Conservation (phyloP, 2,329 filamentous ascomycete genomes). For the Magnaporthales sp. region DNA sequence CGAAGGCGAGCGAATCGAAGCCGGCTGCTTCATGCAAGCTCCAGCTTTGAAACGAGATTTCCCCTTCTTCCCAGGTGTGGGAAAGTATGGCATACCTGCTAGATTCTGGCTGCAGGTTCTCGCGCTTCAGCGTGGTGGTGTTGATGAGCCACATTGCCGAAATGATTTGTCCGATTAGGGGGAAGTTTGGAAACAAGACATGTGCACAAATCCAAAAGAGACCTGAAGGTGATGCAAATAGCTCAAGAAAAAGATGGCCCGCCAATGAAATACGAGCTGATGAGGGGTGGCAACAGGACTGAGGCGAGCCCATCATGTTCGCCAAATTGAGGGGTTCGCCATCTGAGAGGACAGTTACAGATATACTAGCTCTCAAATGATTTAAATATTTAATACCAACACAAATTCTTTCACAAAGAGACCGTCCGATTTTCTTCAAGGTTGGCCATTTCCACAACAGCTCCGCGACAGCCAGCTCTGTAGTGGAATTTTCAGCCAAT, state of each 20-base stretch:
- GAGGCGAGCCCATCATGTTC: neutral
- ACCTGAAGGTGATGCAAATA: neutral
- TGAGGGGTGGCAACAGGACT: neutral
- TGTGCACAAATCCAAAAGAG: too few species aligned
- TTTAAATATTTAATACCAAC: neutral
- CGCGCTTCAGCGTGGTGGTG: conserved; percentile 1
- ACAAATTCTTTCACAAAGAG: too few species aligned
- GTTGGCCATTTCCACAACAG: too few species aligned
- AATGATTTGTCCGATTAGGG: neutral
- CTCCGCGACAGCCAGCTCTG: too few species aligned
- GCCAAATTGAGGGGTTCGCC: neutral
- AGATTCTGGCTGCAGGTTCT: conserved; percentile 11
- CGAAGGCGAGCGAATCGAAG: neutral
- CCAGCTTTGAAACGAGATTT: conserved; percentile 13
- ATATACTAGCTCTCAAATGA: neutral
- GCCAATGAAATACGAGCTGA: neutral
- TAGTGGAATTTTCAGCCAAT: too few species aligned
- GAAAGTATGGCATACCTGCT: conserved; percentile 19
- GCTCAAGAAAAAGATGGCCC: neutral
- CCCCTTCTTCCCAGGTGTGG: conserved; percentile 13
- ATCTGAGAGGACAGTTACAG: neutral
- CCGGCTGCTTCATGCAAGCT: neutral
- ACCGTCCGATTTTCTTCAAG: too few species aligned
- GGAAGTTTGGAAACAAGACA: neutral
- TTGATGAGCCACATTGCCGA: conserved; percentile 9